Evolutionary conservation across 345 rosid genomes (phyloP), one percentile per base, ranked within the genome.

Genomic region (Schrenkiella parvula): DNA sequence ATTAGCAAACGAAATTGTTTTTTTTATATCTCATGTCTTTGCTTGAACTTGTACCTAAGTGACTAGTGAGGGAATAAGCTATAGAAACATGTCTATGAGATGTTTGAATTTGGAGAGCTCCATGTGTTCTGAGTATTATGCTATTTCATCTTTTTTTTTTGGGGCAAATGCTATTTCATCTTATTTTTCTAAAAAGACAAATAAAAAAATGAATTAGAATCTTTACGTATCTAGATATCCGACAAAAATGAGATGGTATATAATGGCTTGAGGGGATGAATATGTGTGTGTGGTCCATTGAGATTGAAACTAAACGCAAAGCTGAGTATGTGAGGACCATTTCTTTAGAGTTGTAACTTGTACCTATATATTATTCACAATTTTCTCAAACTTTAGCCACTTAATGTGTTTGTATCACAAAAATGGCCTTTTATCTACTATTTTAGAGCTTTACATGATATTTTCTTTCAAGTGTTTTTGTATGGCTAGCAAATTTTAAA

Each of bases 321-420:
- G 25, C 31, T 25, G 53, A 47, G 66, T 73, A 46, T 73, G 59
- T 38, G 72, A 73, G 78, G 78, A 66, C 78, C 78, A 73, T 73
- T 57, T 58, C 51, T 25, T 44, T 73, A 35, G 23, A 43, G 28
- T 17, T 38, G 52, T 21, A n/a, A n/a, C n/a, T n/a, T n/a, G n/a
- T n/a, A n/a, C n/a, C n/a, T n/a, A 26, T 2, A 10, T 60, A 48
- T 48, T 23, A 11, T 59, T 35, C 59, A 35, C 35, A 57, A 12
- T 4, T 46, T 31, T 66, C 52, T 17, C 26, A 74, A 48, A 66
- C 73, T 59, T 39, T 50, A 39, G 7, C 63, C 68, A 21, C 42
- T 29, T 41, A 66, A 31, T 48, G 73, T 59, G 62, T 39, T 59
- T 39, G 46, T 59, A 37, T 47, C 57, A 38, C 7, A n/a, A 64